phyloP scores from a whole-genome alignment of 2,329 filamentous ascomycete species.

The Monosporascus sp. region DNA sequence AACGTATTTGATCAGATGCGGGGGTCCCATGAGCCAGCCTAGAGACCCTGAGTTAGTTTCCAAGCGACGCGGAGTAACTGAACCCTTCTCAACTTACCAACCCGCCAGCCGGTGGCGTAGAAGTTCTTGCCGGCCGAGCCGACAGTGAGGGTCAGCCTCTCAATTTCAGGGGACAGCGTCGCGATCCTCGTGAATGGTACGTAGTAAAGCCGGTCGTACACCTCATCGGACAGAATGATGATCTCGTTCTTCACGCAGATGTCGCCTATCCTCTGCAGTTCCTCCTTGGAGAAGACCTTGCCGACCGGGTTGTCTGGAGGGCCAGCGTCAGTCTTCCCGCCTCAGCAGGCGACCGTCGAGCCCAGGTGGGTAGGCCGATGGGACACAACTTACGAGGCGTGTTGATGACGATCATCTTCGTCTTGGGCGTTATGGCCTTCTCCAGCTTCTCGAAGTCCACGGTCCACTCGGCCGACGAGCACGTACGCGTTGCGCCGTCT shows the following conservation, averaged over 20 bases:
- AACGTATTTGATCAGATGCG: constrained; percentile 85
- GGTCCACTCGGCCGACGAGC: constrained; percentile 81
- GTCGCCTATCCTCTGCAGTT: constrained; percentile 79
- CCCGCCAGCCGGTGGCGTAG: constrained; percentile 95
- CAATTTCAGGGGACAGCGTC: constrained; percentile 85
- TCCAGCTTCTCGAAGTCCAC: constrained; percentile 81
- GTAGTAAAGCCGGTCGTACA: constrained; percentile 94
- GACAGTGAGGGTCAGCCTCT: constrained; percentile 82
- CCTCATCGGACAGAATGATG: constrained; percentile 86
- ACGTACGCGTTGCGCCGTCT: constrained; percentile 71
- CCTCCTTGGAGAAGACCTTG: constrained; percentile 83
- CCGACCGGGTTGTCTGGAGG: constrained; percentile 83
- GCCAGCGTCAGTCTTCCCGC: background rate
- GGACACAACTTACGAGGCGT: constrained; percentile 48
- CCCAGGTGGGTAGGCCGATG: background rate
- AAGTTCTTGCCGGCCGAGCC: constrained; percentile 98
- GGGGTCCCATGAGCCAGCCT: constrained; percentile 86
- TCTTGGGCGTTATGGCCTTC: constrained; percentile 73
- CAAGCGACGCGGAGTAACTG: background rate
- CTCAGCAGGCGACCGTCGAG: too few relatives aligned
- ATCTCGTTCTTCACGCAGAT: constrained; percentile 90
- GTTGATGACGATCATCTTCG: constrained; percentile 94
- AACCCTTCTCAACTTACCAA: constrained; percentile 41
- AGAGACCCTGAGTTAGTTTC: constrained; percentile 2
- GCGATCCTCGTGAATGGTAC: constrained; percentile 90